Base-by-base conservation (phyloP, 306 rosid species). In the Erythrophleum fordii region DNA sequence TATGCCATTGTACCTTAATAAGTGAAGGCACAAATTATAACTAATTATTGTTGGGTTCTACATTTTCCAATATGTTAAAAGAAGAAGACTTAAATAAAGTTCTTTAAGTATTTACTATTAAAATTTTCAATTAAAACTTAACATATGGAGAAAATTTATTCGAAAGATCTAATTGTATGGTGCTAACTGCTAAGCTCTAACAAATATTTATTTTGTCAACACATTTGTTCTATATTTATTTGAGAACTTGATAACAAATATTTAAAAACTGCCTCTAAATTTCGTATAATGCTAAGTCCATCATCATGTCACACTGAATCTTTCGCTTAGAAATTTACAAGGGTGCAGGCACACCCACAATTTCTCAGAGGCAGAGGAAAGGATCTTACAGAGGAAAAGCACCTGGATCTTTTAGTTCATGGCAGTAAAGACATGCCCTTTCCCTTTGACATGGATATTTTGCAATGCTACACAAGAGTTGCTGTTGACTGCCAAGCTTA, bases 301-400 rank as follows among this genome's bases (percentile, higher is more conserved):
- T 48, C 53, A 48, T 48, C n/a, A 48, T 48, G 9, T 23, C 16
- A 56, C 11, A 11, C 34, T 28, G 11, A 31, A 56, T 23, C 31
- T 23, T 25, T 23, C 14, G 1, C 2, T 55, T 22, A 20, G 10
- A 20, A 23, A 4, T 56, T 51, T 1, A 52, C 61, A 49, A 22
- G 9, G 18, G 22, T 16, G 58, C 75, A 70, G 39, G 25, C 16
- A 20, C 7, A 53, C 17, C 42, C 45, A 58, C 39, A 82, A 60
- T 60, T 60, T 62, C 65, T 25, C 42, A 70, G 80, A 85, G 84
- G 80, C 34, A n/a, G 64, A 70, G 86, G 80, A 56, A 74, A 83
- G 70, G 82, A 83, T 76, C 95, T 85, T 91, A 91, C 92, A 75
- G 56, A 87, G 87, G 46, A 88, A 77, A 77, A 72, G 83, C 83